Evolutionary conservation across 2,329 filamentous ascomycete species (phyloP).

Genomic region (Sporothrix mexicana): DNA sequence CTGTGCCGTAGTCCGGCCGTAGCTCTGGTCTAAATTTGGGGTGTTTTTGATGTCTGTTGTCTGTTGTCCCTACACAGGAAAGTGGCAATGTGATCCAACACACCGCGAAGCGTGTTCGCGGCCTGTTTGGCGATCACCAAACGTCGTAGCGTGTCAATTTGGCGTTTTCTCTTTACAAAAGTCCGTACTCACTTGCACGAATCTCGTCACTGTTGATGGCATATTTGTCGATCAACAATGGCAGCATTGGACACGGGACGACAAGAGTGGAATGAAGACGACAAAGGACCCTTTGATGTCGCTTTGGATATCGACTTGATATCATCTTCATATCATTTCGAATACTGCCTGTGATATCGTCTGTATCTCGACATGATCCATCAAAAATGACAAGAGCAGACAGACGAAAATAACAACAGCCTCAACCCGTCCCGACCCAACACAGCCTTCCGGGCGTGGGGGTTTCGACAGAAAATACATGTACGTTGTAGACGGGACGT

Average conservation of each 20-base stretch:
- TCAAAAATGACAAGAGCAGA: background rate
- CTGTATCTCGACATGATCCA: background rate
- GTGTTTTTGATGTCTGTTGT: too few species aligned
- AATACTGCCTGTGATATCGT: background rate
- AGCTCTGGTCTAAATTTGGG: conserved; percentile 1
- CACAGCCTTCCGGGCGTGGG: background rate
- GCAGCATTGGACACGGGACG: background rate
- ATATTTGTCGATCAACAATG: conserved; percentile 18
- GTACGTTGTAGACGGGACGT: too few species aligned
- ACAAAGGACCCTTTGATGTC: background rate
- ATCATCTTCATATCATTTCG: background rate
- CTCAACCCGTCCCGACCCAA: background rate
- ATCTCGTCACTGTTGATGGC: background rate
- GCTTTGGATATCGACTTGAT: background rate
- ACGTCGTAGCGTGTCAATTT: conserved; percentile 26
- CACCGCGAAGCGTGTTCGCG: background rate
- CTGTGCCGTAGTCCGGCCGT: background rate
- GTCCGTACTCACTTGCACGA: background rate
- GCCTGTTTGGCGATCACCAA: background rate
- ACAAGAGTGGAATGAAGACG: background rate
- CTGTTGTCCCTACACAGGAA: background rate
- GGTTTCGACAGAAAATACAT: background rate
- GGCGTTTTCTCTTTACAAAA: conserved; percentile 11
- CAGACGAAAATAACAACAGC: background rate
- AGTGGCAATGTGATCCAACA: background rate